Percentiles rank a stretch among this genome's conserved stretches.
phyloP scores from a whole-genome alignment of 495 filamentous ascomycete genomes.

The Aspergillus saccharolyticus region DNA sequence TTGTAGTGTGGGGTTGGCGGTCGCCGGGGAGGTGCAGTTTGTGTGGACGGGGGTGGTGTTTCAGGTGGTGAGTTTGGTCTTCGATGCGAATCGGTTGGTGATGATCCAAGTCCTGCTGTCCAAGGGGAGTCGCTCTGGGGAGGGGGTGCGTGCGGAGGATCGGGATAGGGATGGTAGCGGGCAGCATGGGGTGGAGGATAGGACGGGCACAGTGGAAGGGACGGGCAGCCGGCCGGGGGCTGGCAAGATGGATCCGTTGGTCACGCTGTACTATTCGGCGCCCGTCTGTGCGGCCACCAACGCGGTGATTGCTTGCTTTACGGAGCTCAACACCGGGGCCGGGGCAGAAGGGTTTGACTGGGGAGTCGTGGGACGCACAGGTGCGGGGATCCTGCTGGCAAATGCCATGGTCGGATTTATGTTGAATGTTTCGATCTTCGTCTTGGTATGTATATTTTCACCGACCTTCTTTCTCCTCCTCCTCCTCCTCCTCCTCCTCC shows the following conservation, averaged over 20 bases:
- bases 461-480: neutral
- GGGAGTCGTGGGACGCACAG: conserved; percentile 51
- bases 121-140: too few species aligned
- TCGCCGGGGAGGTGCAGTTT: conserved; percentile 72
- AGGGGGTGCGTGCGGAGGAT: too few species aligned
- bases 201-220: too few species aligned
- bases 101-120: conserved; percentile 68
- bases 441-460: conserved; percentile 51
- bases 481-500: too few species aligned
- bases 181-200: too few species aligned
- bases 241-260: conserved; percentile 84
- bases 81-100: conserved; percentile 71
- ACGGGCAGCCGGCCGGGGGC: too few species aligned
- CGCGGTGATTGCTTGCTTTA: conserved; percentile 58
- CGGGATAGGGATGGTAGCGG: too few species aligned
- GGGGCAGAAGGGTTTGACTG: conserved; percentile 50
- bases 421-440: conserved; percentile 71
- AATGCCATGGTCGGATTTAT: conserved; percentile 74
- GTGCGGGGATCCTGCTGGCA: conserved; percentile 50
- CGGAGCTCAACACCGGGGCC: conserved; percentile 47
- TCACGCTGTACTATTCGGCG: conserved; percentile 81
- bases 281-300: conserved; percentile 76
- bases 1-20: conserved; percentile 65
- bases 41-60: conserved; percentile 61
- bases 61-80: conserved; percentile 64